Evolutionary conservation across 2,329 filamentous ascomycete genomes (phyloP).

Genomic region (Pestalotiopsis sp.): DNA sequence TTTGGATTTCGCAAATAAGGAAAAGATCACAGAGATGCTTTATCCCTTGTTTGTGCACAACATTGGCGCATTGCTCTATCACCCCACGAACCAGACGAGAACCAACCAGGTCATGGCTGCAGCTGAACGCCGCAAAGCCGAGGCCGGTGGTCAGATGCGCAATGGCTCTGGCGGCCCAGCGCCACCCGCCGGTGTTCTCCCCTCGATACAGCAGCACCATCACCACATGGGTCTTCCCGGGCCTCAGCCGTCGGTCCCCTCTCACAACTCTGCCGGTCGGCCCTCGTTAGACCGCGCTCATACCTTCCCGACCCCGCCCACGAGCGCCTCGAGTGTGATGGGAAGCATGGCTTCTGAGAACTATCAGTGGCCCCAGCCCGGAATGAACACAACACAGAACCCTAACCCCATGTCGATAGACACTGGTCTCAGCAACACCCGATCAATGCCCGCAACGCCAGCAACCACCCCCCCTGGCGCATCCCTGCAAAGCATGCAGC

Average conservation of each 20-base stretch:
- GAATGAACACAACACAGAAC: slow-evolving; percentile 62
- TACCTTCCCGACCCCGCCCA: slow-evolving; percentile 91
- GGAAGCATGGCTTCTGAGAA: slow-evolving; percentile 72
- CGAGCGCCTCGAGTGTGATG: slow-evolving; percentile 86
- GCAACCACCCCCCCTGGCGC: slow-evolving; percentile 85
- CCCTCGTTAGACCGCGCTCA: slow-evolving; percentile 82
- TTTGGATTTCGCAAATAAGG: slow-evolving; percentile 98
- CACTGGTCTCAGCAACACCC: slow-evolving; percentile 72
- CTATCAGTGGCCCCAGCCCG: slow-evolving; percentile 74
- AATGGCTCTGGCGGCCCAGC: slow-evolving; percentile 49
- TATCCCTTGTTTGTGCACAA: slow-evolving; percentile 98
- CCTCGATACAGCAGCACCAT: slow-evolving; percentile 68
- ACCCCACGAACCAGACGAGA: slow-evolving; percentile 82
- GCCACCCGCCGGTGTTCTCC: slow-evolving; percentile 51
- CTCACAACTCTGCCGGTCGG: slow-evolving; percentile 72
- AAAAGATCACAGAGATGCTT: slow-evolving; percentile 94
- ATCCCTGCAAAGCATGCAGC: slow-evolving; percentile 74
- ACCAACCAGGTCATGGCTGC: slow-evolving; percentile 87
- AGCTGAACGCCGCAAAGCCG: slow-evolving; percentile 73
- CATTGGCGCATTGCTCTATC: slow-evolving; percentile 89
- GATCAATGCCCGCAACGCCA: slow-evolving; percentile 88
- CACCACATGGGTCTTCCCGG: slow-evolving; percentile 61
- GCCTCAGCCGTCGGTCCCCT: slow-evolving; percentile 55
- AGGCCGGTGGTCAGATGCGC: slow-evolving; percentile 62
- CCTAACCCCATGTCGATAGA: slow-evolving; percentile 79